Base-by-base conservation (phyloP, 2,329 filamentous ascomycete species). In the Chalara sp. region DNA sequence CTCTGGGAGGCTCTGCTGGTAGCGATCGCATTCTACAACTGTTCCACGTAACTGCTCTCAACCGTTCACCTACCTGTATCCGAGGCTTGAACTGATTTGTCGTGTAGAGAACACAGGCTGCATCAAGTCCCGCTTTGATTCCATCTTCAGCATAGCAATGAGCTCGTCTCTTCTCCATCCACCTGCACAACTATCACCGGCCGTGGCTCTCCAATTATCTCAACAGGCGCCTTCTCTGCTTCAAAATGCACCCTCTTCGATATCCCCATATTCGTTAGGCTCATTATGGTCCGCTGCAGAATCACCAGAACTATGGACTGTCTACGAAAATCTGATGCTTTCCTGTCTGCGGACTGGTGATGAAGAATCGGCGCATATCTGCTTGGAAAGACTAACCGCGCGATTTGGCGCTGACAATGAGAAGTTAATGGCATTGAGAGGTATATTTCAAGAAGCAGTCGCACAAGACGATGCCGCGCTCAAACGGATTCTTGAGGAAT, bases 351-450 rank as follows among this genome's bases (percentile, higher is more conserved):
- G 88, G 47, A 90, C 88, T 0, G 87, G 88, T 49, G 88, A 97
- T 67, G 86, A 95, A 61, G 73, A 81, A 56, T 81, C 87, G 29
- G 93, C 93, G 29, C 81, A 82, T 57, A 68, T 83, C 60, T 88
- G 87, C 64, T 76, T 97, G 37, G 80, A 87, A 62, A 80, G 84
- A 54, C 77, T 99, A 44, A 83, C 82, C 5, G 74, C 79, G 53
- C 86, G 93, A 46, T 99, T 99, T 66, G 91, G 92, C 30, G 74
- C 79, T 30, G 76, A 81, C 35, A 95, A 97, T 68, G 89, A 96
- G 70, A 84, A 89, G 58, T 78, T 97, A 47, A 86, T 92, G 78
- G 90, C 86, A 8, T 72, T 97, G 45, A 79, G 80, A 57, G 93
- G 92, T 2, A 70, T 99, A 30, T 84, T 91, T 57, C 85, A 90